Base-by-base conservation (phyloP, 768 basidiomycete species). In the Collybia nuda region DNA sequence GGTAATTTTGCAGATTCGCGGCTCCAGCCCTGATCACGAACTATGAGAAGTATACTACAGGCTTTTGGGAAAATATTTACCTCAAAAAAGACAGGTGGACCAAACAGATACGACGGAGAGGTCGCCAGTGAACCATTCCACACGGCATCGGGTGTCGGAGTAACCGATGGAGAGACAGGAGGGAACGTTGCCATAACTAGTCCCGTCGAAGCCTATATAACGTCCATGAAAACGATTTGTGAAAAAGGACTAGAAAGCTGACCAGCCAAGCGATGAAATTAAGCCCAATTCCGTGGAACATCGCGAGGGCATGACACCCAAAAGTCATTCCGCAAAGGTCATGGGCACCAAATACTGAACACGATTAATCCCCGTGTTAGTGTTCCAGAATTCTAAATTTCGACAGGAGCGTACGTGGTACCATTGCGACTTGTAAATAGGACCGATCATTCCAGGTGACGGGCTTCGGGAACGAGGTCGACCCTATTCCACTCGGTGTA, bases 91-190 rank as follows among this genome's bases (percentile, higher is more conserved):
- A 57, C 46, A 6, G 23, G 17, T 8, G 19, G 5, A 17, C 9
- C 21, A 29, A 15, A 18, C 12, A 26, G 44, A 29, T 26, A 26
- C 22, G 22, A 23, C 7, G 8, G 35, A 22, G 35, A 37, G 9
- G 24, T 8, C 14, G 15, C 35, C 26, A 18, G 37, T 49, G 41
- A 53, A 6, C 60, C 62, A 38, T 59, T 48, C n/a, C 65, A 55
- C 18, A 66, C 58, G 18, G 54, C 63, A 15, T 65, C 61, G 1
- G 69, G 61, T 37, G 62, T 70, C 12, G 65, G 63, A 14, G 42
- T 29, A 8, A 43, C 17, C 11, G 48, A 40, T 2, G 53, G 48
- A n/a, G 48, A 43, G 6, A 41, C 21, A 11, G 53, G 53, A 19
- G 48, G 39, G 39, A 54, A 54, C 19, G 40, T 49, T 9, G 40